Percentiles rank a stretch among this genome's conserved stretches.
These are phyloP conservation scores for Debaryomyces singareniensis DNA, from an alignment of 1,139 yeast species.

Conservation along the genomic window DNA sequence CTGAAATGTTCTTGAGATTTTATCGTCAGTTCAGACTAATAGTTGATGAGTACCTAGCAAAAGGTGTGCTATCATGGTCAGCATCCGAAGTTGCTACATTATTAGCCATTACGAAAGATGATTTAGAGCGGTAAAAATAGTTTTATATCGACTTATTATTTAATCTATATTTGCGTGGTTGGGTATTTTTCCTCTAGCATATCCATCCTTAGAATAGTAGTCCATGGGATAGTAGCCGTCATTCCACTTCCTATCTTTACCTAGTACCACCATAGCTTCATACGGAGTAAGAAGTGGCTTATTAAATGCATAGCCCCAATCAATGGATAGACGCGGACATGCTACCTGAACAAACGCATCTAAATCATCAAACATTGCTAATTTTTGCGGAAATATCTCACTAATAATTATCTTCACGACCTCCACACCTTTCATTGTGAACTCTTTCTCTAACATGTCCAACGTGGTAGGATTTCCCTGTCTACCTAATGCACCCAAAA, in stretches of 20 bases:
- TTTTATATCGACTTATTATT: constrained; percentile 4
- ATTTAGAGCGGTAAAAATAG: constrained; percentile 6
- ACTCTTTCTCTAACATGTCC: constrained; percentile 50
- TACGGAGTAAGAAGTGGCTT: constrained; percentile 92
- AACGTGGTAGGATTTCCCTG: constrained; percentile 87
- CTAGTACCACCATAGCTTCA: constrained; percentile 89
- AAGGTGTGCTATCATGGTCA: constrained; percentile 41
- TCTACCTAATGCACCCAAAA: constrained; percentile 93
- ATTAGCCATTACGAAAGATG: constrained; percentile 47
- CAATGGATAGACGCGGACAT: constrained; percentile 92
- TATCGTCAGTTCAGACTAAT: constrained; percentile 43
- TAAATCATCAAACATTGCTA: constrained; percentile 89
- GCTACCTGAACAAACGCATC: constrained; percentile 98
- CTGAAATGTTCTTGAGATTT: constrained; percentile 44
- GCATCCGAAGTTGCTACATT: constrained; percentile 57
- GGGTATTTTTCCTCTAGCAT: constrained; percentile 83
- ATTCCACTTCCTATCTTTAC: constrained; percentile 63
- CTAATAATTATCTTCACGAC: constrained; percentile 81
- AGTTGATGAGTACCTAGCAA: constrained; percentile 33
- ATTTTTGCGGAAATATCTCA: constrained; percentile 88
- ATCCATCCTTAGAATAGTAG: constrained; percentile 83
- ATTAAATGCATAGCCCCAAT: constrained; percentile 97
- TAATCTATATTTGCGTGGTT: constrained; percentile 11
- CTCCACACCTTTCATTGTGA: constrained; percentile 49
- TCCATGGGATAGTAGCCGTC: constrained; percentile 87